Conservation (phyloP, 2,329 filamentous ascomycete genomes). For the Botrytis galanthina region DNA sequence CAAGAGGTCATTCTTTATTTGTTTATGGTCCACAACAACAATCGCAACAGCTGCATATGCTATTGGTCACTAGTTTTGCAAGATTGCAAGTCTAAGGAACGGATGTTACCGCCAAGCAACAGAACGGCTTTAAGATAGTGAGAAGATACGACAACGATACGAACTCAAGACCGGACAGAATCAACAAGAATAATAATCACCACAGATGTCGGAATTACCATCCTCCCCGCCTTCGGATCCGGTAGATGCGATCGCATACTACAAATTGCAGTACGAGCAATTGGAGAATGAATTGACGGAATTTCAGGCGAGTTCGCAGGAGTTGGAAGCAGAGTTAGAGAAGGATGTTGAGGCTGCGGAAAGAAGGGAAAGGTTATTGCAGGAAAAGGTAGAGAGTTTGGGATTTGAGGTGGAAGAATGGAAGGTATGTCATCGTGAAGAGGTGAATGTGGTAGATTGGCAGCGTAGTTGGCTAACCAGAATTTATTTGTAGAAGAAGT, state of each 20-base stretch:
- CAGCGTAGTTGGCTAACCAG: constrained; percentile 28
- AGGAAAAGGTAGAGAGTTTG: constrained; percentile 81
- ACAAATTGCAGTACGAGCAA: constrained; percentile 93
- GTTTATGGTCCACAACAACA: constrained; percentile 12
- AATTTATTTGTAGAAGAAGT: constrained; percentile 67
- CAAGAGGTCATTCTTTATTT: constrained; percentile 1
- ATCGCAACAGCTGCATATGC: not conserved
- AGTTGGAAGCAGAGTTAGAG: constrained; percentile 90
- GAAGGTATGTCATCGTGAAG: constrained; percentile 67
- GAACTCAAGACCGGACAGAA: constrained; percentile 10
- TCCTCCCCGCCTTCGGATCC: constrained; percentile 60
- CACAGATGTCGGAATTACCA: constrained; percentile 49
- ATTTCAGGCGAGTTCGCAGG: constrained; percentile 90
- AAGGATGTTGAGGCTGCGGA: constrained; percentile 95
- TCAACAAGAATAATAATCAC: constrained; percentile 24
- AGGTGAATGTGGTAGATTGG: constrained; percentile 14
- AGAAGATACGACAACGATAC: constrained; percentile 21
- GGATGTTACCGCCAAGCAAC: constrained; percentile 20
- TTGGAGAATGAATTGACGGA: constrained; percentile 88
- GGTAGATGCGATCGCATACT: constrained; percentile 84
- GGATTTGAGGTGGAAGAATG: constrained; percentile 94
- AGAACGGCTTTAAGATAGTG: constrained; percentile 12
- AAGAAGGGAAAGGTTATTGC: constrained; percentile 81
- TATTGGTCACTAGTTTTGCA: constrained; percentile 5
- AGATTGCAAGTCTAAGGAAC: constrained; percentile 13